Percentiles rank a stretch among this genome's conserved stretches.
These are phyloP conservation scores for Trametes elegans DNA, from an alignment of 768 basidiomycete genomes.

Conservation along the genomic window DNA sequence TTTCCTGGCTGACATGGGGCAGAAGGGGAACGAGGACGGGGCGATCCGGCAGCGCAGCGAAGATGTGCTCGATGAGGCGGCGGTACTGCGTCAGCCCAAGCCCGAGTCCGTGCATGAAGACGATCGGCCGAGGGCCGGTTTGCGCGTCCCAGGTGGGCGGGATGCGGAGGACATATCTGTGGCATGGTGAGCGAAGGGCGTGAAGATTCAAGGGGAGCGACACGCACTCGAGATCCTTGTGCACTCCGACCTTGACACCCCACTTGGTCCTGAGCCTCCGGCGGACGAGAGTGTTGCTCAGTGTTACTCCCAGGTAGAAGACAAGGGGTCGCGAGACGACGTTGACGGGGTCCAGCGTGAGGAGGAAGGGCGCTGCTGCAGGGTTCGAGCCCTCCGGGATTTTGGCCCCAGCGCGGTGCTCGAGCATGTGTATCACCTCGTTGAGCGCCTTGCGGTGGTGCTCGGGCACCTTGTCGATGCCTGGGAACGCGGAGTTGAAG, in stretches of 20 bases:
- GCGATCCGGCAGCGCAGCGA: conserved; percentile 55
- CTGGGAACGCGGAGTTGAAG: conserved; percentile 64
- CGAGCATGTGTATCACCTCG: conserved; percentile 57
- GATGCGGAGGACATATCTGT: conserved; percentile 71
- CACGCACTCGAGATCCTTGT: conserved; percentile 70
- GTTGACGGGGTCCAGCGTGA: conserved; percentile 77
- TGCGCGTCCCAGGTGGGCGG: conserved; percentile 64
- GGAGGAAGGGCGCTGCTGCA: conserved; percentile 51
- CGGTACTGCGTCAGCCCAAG: conserved; percentile 76
- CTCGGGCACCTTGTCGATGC: conserved; percentile 44
- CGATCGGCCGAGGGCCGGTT: conserved; percentile 61
- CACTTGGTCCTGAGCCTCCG: conserved; percentile 42
- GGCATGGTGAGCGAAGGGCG: not conserved
- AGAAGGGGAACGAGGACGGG: conserved; percentile 80
- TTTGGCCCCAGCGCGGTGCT: conserved; percentile 67
- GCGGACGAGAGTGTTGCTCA: conserved; percentile 48
- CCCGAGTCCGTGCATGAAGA: conserved; percentile 89
- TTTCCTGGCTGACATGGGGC: conserved; percentile 82
- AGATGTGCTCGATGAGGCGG: conserved; percentile 55
- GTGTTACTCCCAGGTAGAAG: conserved; percentile 55
- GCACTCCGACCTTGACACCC: conserved; percentile 42
- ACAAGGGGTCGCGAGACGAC: conserved; percentile 66
- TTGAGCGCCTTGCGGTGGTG: conserved; percentile 51
- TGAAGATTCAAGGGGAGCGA: not conserved
- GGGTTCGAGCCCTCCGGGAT: conserved; percentile 62